These are phyloP conservation scores for Sesbania bispinosa DNA, from an alignment of 306 rosid species.

Conservation along the genomic window DNA sequence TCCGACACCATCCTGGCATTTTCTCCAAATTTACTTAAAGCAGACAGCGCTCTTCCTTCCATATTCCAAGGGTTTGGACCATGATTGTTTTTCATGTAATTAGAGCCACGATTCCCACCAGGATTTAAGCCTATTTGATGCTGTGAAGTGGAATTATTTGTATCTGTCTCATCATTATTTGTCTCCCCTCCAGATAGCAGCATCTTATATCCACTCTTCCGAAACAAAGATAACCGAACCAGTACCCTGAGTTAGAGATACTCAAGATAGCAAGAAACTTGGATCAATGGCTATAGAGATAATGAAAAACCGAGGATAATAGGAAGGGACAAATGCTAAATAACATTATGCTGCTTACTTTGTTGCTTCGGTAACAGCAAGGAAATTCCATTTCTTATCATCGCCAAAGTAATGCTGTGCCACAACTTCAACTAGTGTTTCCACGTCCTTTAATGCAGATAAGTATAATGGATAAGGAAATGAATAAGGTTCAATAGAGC, in stretches of 20 bases:
- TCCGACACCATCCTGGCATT: constrained; percentile 61
- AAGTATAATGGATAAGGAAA: constrained; percentile 82
- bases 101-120: constrained; percentile 35
- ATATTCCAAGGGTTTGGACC: constrained; percentile 54
- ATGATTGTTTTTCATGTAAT: constrained; percentile 35
- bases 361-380: constrained; percentile 76
- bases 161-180: constrained; percentile 41
- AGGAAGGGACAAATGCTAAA: constrained; percentile 5
- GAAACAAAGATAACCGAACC: constrained; percentile 74
- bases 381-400: constrained; percentile 89
- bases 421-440: constrained; percentile 86
- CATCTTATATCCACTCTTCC: constrained; percentile 87
- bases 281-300: not conserved
- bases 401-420: constrained; percentile 86
- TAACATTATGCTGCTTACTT: constrained; percentile 57
- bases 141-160: constrained; percentile 39
- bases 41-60: constrained; percentile 87
- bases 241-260: constrained; percentile 61
- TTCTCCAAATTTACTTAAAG: constrained; percentile 76
- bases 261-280: constrained; percentile 23
- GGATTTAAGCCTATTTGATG: constrained; percentile 29
- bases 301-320: constrained; percentile 21
- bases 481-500: constrained; percentile 45
- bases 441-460: constrained; percentile 88
- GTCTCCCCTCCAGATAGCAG: constrained; percentile 82